Base-by-base conservation (phyloP, 345 rosid genomes). In the Psidium friedrichsthalianum region DNA sequence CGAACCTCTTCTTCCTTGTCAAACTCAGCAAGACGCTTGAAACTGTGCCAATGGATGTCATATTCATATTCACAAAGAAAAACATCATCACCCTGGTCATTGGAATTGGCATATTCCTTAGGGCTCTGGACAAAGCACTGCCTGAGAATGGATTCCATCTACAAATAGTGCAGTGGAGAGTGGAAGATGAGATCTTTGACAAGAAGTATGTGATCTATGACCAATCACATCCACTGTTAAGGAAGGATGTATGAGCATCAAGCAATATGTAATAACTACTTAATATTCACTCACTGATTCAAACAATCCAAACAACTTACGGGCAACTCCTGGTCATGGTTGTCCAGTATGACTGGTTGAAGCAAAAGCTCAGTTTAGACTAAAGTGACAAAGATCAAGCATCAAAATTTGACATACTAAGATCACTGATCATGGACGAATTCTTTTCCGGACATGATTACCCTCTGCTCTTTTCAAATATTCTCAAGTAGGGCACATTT, bases 31-130 rank as follows among this genome's bases (percentile, higher is more conserved):
- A 94, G 87, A 86, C 98, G 94, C 91, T 97, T 96, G 89, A 95
- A 97, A 87, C 91, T 93, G 89, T 95, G 96, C 98, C 99, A 94
- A 53, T 89, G 95, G 57, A 93, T 89, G 89, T 97, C 98, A 87
- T 97, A 97, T 69, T 96, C 98, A 87, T 97, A 95, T 90, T 97
- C 99, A 82, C 99, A 96, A 5, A 96, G 88, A 84, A 93, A 97
- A 82, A 97, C 86, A 90, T 96, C 99, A 93, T 97, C 98, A 51
- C 98, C 98, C 86, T 91, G 94, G 76, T 94, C 85, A 52, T 83
- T 91, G 76, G 96, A 97, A 90, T 92, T 93, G 7, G 91, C 89
- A 89, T 92, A 96, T 84, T 95, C 98, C 87, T 89, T 89, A 29
- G 98, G 99, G 86, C 58, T 92, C 95, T 84, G 91, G 16, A 97